Evolutionary conservation across 257 asterid genomes (phyloP), one percentile per base, ranked within the genome.

Genomic region (Leptodermis oblonga): DNA sequence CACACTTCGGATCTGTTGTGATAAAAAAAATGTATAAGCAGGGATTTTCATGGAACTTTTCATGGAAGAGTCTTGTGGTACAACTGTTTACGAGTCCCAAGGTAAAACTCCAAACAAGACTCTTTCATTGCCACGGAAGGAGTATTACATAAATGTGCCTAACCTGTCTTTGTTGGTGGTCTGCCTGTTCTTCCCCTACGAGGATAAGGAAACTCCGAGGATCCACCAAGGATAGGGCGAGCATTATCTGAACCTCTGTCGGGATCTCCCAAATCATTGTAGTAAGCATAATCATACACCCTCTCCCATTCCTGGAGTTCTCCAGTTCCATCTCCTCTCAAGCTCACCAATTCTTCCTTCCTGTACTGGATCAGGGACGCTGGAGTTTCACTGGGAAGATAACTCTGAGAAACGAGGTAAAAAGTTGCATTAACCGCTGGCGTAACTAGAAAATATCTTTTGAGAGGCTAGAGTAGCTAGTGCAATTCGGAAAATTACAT

Each of bases 171-270:
- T 17, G 94, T 72, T 42, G 89, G 80, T 36, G 82, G 73, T 7
- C 95, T 54, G 37, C 92, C 92, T 2, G 96, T 89, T 71, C 87
- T 84, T 18, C 92, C 94, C 72, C 96, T 78, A 1, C 94, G 92
- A 54, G 96, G 96, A 68, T 75, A 76, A 51, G 42, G 39, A 51
- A 49, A 80, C 65, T 73, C 63, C 0, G 70, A 41, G 5, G 78
- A 60, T 41, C 84, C 84, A 52, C 84, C 84, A 3, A 77, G 74
- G 9, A 80, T 59, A 2, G 79, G 79, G 30, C 84, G 81, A 6
- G 70, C 77, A 31, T 49, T 39, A 14, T 70, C 41, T 3, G 58
- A 0, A 45, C 64, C 81, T 23, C 33, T 58, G 63, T 76, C 81
- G 13, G 84, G 84, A 30, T 70, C 69, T 30, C 77, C 84, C 67